phyloP scores from a whole-genome alignment of 176 grass and related monocot species.

The Ananas comosus region DNA sequence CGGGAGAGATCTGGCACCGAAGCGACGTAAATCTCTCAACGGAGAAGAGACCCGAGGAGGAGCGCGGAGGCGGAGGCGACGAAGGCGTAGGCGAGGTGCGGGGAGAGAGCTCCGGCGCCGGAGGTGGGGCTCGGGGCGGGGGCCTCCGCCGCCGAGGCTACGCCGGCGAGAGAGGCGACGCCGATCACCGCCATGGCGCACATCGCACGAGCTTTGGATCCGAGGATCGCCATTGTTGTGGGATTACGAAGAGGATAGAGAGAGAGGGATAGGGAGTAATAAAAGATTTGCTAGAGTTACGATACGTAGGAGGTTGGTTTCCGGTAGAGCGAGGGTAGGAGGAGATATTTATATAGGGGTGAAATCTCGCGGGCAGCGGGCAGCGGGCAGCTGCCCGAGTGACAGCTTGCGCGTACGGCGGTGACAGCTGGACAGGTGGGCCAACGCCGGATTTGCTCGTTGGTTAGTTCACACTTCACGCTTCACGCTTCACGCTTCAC shows the following conservation, averaged over 20 bases:
- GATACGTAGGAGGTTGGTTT: background rate
- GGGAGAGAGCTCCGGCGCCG: slow-evolving; percentile 18
- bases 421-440: background rate
- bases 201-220: slow-evolving; percentile 31
- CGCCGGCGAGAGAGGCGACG: slow-evolving; percentile 16
- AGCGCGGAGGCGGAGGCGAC: slow-evolving; percentile 41
- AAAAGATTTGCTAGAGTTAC: background rate
- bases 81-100: slow-evolving; percentile 27
- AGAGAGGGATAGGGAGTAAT: background rate
- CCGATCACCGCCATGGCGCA: slow-evolving; percentile 22
- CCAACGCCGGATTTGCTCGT: background rate
- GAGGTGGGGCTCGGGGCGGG: slow-evolving; percentile 41
- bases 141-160: slow-evolving; percentile 25
- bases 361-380: background rate
- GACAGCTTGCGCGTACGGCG: slow-evolving; percentile 1
- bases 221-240: slow-evolving; percentile 21
- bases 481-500: too few species aligned
- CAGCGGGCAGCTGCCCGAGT: slow-evolving; percentile 7
- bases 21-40: slow-evolving; percentile 17
- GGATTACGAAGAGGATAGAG: background rate
- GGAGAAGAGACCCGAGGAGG: slow-evolving; percentile 38
- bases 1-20: slow-evolving; percentile 33
- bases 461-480: too few species aligned
- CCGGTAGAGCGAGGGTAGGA: background rate
- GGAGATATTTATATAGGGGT: slow-evolving; percentile 19